phyloP scores from a whole-genome alignment of 2,329 filamentous ascomycete species.

The Trichoderma sp. region DNA sequence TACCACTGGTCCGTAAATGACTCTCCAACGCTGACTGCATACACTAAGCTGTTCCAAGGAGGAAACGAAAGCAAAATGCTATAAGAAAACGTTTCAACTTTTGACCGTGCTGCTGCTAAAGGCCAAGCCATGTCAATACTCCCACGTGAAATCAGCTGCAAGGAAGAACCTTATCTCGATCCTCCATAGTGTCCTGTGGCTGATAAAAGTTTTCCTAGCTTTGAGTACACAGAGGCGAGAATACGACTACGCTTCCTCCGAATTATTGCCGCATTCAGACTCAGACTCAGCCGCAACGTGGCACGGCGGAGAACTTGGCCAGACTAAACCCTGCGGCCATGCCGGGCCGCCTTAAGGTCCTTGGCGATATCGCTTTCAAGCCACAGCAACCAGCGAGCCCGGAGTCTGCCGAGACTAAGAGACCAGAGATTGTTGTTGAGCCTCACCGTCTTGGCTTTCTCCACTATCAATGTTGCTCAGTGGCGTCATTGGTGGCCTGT shows the following conservation, averaged over 20 bases:
- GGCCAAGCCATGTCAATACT: not conserved
- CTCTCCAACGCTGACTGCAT: not conserved
- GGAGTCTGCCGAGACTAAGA: not conserved
- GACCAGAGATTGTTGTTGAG: not conserved
- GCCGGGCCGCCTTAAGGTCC: not conserved
- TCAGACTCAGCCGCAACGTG: not conserved
- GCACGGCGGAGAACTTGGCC: not conserved
- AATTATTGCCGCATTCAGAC: not conserved
- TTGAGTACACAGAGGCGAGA: not conserved
- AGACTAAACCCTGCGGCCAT: not conserved
- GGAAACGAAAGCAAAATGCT: not conserved
- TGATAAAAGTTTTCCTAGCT: not conserved
- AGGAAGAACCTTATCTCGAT: not conserved
- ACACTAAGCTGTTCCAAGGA: not conserved
- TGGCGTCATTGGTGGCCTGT: not conserved
- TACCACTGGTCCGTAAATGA: not conserved
- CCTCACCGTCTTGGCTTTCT: not conserved
- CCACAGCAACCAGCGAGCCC: not conserved
- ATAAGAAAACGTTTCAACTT: not conserved
- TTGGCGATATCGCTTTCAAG: not conserved
- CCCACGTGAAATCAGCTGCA: not conserved
- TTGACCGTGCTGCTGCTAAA: not conserved
- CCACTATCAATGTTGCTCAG: not conserved
- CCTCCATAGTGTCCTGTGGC: not conserved
- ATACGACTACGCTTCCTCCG: not conserved